Base-by-base conservation (phyloP, 306 rosid genomes). In the Rubus parviflorus region DNA sequence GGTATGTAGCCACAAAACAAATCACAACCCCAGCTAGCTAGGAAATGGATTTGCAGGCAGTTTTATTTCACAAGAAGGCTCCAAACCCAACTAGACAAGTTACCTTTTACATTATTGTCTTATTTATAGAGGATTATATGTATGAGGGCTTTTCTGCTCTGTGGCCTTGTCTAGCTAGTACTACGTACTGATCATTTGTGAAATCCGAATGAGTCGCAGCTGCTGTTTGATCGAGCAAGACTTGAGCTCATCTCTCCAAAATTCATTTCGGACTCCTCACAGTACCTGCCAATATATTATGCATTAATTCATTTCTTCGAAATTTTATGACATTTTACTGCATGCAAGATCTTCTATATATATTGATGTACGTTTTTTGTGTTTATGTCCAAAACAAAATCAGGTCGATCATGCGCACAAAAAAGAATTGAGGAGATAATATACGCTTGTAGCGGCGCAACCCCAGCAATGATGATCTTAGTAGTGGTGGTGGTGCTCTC, bases 371-470 rank as follows among this genome's bases (percentile, higher is more conserved):
- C n/a, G n/a, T 2, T 53, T 8, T 8, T 9, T 8, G 14, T 56
- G 37, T 9, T 22, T 20, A 20, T 56, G 62, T 56, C 10, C 62
- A 56, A 8, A 2, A 56, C 0, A 20, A 22, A 20, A 20, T 7
- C 60, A 53, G 60, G 60, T 16, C 35, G 35, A 30, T 30, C 6
- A 52, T n/a, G 30, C 37, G 4, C 38, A 7, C 40, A 11, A 30
- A 58, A 30, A 25, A 12, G 40, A 58, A 12, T 4, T 23, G 16
- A 23, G 40, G 17, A 23, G 40, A 23, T 23, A 22, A 8, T 80
- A 0, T 82, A 85, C 86, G 17, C 63, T 70, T 82, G 82, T 14
- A 69, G 9, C 0, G 83, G 84, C 10, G 86, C 84, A 73, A 85
- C 47, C 15, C 86, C 86, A 68, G 48, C 69, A 51, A 86, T 70